A percentile compares a stretch with the other conserved stretches of the same genome.
phyloP scores from a whole-genome alignment of 768 basidiomycete species.

The Amanita polypyramis region DNA sequence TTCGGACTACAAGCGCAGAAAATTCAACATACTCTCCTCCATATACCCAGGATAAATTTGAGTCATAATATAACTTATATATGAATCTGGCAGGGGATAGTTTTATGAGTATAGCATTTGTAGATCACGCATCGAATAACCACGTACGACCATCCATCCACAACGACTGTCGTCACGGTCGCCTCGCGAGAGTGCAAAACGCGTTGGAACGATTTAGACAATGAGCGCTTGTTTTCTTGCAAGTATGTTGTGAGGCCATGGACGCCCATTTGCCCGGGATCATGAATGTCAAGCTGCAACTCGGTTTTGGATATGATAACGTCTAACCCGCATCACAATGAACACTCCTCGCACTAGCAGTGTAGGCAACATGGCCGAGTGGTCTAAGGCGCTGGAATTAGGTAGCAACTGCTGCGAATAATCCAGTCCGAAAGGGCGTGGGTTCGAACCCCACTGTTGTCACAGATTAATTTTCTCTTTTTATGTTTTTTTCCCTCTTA shows the following conservation, averaged over 20 bases:
- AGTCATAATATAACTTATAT: constrained; percentile 50
- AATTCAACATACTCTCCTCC: constrained; percentile 71
- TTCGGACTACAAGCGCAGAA: constrained; percentile 30
- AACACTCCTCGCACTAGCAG: neutral
- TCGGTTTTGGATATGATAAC: no score
- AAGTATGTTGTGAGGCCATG: constrained; percentile 44
- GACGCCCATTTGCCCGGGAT: constrained; percentile 31
- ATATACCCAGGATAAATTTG: constrained; percentile 72
- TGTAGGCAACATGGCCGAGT: constrained; percentile 44
- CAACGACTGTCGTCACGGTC: constrained; percentile 41
- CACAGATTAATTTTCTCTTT: constrained; percentile 11
- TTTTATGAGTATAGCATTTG: constrained; percentile 4
- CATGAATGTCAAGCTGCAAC: neutral
- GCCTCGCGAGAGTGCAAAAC: constrained; percentile 13
- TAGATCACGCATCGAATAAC: constrained; percentile 7
- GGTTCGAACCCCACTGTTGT: constrained; percentile 38
- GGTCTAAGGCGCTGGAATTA: constrained; percentile 54
- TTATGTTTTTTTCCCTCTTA: no score
- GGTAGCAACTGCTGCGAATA: constrained; percentile 16
- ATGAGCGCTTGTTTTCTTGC: constrained; percentile 33
- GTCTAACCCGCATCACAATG: neutral
- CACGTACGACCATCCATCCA: constrained; percentile 86
- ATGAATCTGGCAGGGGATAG: constrained; percentile 48
- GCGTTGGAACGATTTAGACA: constrained; percentile 25
- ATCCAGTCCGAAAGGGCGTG: constrained; percentile 33